Evolutionary conservation across 192 early-diverging fungal genomes (phyloP), one percentile per base, ranked within the genome.

Genomic region (Coemansia sp.): DNA sequence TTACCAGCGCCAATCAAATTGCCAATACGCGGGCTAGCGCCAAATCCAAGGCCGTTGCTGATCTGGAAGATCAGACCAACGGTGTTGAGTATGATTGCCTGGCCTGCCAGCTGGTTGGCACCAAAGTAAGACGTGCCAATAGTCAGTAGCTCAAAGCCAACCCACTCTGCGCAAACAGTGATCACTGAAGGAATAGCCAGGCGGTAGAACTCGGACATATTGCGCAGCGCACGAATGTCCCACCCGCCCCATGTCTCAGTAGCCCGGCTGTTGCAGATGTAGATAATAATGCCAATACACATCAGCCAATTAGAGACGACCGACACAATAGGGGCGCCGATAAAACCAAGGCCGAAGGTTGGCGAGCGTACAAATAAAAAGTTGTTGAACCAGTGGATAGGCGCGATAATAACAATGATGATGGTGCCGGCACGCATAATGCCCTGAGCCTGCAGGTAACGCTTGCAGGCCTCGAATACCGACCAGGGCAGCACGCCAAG

Each of bases 161-260:
- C 85, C 92, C 92, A 93, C 66, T 93, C 92, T 10, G 84, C 76
- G 54, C 89, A 87, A 9, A 89, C 81, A 86, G 94, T 95, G 28
- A 91, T 62, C 18, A 92, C 84, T 0, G 90, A 90, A 0, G 94
- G 92, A 12, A 92, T 56, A 5, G 91, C 94, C 28, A 98, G 75
- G 21, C 73, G 78, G 58, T 86, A 60, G 60, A 85, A 89, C 28
- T 73, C 74, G 6, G 64, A 67, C 86, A 88, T 88, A 38, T 81
- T 84, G 56, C 83, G 72, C 53, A 93, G 69, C 6, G 88, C 86
- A 32, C 86, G 83, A 16, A 74, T 65, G 12, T 88, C 86, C 88
- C 89, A 94, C 3, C 93, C 94, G 49, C 92, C 93, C 94, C 92
- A 98, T 9, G 83, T 85, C 31, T 91, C 84, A n/a, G 64, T 67